Evolutionary conservation across 2,329 filamentous ascomycete genomes (phyloP).

Genomic region (Fusarium sp.): DNA sequence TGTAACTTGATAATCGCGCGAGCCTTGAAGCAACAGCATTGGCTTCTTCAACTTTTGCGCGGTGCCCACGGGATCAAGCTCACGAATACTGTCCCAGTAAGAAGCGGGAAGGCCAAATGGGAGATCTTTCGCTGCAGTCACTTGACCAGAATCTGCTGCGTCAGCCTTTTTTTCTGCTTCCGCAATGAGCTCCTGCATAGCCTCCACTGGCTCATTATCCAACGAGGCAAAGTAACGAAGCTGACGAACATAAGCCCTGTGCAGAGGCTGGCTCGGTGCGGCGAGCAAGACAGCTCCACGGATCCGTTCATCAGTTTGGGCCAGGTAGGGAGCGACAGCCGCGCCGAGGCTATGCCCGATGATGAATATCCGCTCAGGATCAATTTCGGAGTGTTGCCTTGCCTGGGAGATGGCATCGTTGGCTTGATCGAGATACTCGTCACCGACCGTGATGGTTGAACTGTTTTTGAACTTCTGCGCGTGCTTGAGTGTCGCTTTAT

Average conservation of each 20-base stretch:
- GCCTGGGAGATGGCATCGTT: neutral
- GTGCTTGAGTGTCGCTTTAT: neutral
- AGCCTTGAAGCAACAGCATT: slow-evolving; percentile 5
- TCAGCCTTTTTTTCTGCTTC: slow-evolving; percentile 1
- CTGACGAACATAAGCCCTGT: neutral
- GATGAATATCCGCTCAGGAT: neutral
- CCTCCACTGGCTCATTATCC: neutral
- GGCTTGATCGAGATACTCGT: slow-evolving; percentile 12
- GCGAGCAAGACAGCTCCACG: neutral
- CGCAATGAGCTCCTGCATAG: neutral
- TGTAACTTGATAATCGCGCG: slow-evolving; percentile 9
- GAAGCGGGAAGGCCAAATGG: slow-evolving; percentile 6
- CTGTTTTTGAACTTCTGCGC: neutral
- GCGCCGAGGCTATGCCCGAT: slow-evolving; percentile 11
- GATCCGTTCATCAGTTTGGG: neutral
- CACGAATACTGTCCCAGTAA: slow-evolving; percentile 1
- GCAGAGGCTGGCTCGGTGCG: neutral
- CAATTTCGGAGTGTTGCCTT: neutral
- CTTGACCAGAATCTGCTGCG: neutral
- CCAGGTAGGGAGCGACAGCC: neutral
- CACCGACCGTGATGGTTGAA: neutral
- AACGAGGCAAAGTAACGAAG: slow-evolving; percentile 15
- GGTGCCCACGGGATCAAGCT: neutral
- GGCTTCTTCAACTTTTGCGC: neutral
- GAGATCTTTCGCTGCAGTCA: neutral